Base-by-base conservation (phyloP, 1,139 yeast genomes). In the Spathaspora sp. region DNA sequence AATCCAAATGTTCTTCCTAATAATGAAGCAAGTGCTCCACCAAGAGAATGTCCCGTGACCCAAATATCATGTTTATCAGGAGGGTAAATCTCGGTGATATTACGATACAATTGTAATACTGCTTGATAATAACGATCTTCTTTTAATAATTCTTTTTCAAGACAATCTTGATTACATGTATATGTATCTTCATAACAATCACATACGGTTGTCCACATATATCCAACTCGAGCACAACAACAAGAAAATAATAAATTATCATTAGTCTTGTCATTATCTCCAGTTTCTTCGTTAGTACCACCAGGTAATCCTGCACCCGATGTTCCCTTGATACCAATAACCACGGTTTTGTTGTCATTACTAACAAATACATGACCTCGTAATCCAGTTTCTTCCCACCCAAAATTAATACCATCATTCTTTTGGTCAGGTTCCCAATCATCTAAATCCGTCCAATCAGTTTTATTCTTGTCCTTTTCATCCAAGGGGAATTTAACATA, bases 21-120 rank as follows among this genome's bases (percentile, higher is more conserved):
- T 43, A 95, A 69, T 25, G 89, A 76, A 2, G 95, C 84, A 41
- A 95, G 68, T 0, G 97, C 82, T 0, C 98, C 99, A 1, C 99
- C 99, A 38, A 93, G 71, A 0, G 98, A 91, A 63, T 93, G 99
- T 2, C 99, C 99, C 0, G 96, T 87, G 3, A 88, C 74, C 98
- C 99, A 93, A 25, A 93, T 81, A 34, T 81, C 77, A 25, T 72
- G 62, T 1, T 87, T 73, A 20, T 77, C 69, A 0, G 98, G 97
- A 1, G 72, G 61, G 60, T 89, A 90, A 43, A 83, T 53, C 2
- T 59, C 56, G 0, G 83, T 72, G 11, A 91, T 96, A 54, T 87
- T 84, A 47, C 84, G 75, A 64, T 88, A 93, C 17, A 93, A 77
- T 49, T 89, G 89, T 48, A 91, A 65, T 0, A 81, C 86, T 0